Base-by-base conservation (phyloP, 2,329 filamentous ascomycete genomes). In the Periconia macrospinosa region DNA sequence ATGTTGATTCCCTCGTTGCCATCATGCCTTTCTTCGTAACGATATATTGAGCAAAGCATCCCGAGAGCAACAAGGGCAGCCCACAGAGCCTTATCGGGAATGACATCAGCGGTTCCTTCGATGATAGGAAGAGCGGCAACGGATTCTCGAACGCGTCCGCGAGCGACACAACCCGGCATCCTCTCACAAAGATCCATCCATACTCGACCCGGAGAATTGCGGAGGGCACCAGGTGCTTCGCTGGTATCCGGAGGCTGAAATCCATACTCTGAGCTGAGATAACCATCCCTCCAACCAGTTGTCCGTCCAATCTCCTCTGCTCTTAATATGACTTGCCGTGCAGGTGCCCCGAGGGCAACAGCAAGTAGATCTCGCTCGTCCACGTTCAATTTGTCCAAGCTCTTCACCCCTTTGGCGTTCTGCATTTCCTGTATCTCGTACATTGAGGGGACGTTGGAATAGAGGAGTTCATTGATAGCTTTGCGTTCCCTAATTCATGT, bases 181-280 rank as follows among this genome's bases (percentile, higher is more conserved):
- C 80, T 71, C 61, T 82, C 79, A 52, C 78, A 81, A 0, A 83
- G 71, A 55, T 83, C 81, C 3, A 78, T 79, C 81, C 81, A 84
- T 15, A 83, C 75, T n/a, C 81, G 71, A 0, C 81, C 80, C 0
- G 80, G 79, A 0, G 79, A 81, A 55, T 72, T 77, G 30, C 75
- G 77, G 15, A 77, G 71, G 6, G 78, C 80, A 3, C 75, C 78
- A 1, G 76, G 75, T 0, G 80, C 71, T 52, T 80, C 80, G 55
- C 81, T 78, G 13, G 80, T 78, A 55, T 83, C 80, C 1, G 76
- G 75, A 0, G 80, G 79, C 18, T 78, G 80, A 54, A 83, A 83
- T 0, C 81, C 81, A 37, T 81, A 77, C 48, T 82, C 80, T 17
- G 74, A 74, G 53, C 75, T 80, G 30, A 83, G 76, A 60, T 80